A percentile compares a stretch with the other conserved stretches of the same genome.
Conservation (phyloP, 139 green algal genomes). For the Chlamydomonas applanata region DNA sequence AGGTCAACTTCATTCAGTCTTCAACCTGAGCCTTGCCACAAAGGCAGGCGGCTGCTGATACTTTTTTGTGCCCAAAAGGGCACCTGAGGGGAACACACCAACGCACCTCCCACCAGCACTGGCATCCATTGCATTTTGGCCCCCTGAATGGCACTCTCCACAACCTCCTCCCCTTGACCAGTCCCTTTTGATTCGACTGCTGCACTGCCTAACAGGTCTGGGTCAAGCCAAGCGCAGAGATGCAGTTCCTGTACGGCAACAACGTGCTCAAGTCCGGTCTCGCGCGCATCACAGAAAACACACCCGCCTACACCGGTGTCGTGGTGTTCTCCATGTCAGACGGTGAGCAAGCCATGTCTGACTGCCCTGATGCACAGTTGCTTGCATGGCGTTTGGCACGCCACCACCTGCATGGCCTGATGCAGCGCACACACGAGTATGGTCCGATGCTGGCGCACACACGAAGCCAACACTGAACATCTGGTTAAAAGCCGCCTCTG, state of each 20-base stretch:
- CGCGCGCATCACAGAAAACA: conserved; percentile 96
- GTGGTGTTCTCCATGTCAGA: conserved; percentile 85
- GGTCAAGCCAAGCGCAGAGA: conserved; percentile 96
- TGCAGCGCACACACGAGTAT: too few relatives aligned
- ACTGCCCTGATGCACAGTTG: conserved; percentile 28
- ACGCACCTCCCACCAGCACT: too few relatives aligned
- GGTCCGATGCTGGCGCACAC: too few relatives aligned
- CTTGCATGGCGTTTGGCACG: too few relatives aligned
- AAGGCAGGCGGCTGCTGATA: neutral
- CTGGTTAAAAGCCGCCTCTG: too few relatives aligned
- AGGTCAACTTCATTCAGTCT: conserved; percentile 28
- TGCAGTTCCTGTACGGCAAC: conserved; percentile 99
- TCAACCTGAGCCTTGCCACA: conserved; percentile 25
- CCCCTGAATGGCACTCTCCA: too few relatives aligned
- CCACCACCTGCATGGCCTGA: too few relatives aligned
- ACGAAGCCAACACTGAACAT: too few relatives aligned
- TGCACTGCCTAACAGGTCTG: conserved; percentile 74
- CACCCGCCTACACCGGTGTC: conserved; percentile 82
- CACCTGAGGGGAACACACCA: conserved; percentile 9
- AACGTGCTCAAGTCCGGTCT: conserved; percentile 96
- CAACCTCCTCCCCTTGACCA: neutral
- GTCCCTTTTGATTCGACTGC: neutral
- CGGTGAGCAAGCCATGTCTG: conserved; percentile 79
- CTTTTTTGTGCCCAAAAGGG: conserved; percentile 12
- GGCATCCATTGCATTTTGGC: too few relatives aligned